phyloP scores from a whole-genome alignment of 371 early-diverging fungal species.

The Mucor piriformis region DNA sequence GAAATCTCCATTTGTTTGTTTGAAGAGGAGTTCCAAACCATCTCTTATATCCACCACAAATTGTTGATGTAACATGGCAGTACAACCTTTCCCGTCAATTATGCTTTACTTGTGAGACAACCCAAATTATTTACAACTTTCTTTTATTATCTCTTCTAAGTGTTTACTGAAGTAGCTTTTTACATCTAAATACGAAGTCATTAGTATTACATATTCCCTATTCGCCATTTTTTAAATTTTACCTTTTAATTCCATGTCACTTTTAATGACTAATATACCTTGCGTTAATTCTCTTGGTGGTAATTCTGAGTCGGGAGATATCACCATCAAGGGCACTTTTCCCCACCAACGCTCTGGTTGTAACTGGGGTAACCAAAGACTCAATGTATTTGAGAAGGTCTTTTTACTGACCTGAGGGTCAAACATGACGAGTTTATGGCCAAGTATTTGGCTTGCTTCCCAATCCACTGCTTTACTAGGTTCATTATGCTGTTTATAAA shows the following conservation, averaged over 20 bases:
- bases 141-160: constrained; percentile 3
- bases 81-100: neutral
- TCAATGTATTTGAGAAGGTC: constrained; percentile 15
- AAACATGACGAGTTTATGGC: constrained; percentile 31
- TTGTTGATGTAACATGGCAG: too few relatives aligned
- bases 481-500: constrained; percentile 21
- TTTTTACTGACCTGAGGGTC: constrained; percentile 25
- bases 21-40: neutral
- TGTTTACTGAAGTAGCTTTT: constrained; percentile 3
- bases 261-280: constrained; percentile 19
- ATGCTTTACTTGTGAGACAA: neutral
- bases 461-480: neutral
- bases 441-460: constrained; percentile 12
- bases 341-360: constrained; percentile 46
- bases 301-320: constrained; percentile 15
- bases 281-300: constrained; percentile 3
- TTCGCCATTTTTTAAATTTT: neutral
- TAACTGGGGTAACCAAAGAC: constrained; percentile 29
- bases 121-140: neutral
- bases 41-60: neutral
- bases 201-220: neutral
- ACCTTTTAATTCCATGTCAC: constrained; percentile 29
- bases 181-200: constrained; percentile 1
- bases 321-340: constrained; percentile 33
- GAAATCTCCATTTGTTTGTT: neutral